Percentiles rank a stretch among this genome's conserved stretches.
phyloP scores from a whole-genome alignment of 352 stramenopile genomes.

The Blastocystis sp. region DNA sequence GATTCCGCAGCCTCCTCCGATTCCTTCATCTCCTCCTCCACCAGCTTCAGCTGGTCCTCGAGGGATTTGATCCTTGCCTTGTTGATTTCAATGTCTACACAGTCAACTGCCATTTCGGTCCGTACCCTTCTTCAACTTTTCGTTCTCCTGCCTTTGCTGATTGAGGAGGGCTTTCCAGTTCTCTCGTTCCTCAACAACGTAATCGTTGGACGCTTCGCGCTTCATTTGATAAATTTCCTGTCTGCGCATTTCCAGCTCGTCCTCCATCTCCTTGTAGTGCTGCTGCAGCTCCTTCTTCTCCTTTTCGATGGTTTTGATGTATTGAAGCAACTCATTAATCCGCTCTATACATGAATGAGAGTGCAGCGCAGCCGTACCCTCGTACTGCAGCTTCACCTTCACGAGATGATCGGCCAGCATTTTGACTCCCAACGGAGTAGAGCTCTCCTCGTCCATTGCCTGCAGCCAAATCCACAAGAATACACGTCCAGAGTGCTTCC shows the following conservation, averaged over 20 bases:
- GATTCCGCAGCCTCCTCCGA: neutral
- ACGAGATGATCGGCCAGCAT: constrained; percentile 68
- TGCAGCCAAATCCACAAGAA: neutral
- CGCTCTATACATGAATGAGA: constrained; percentile 20
- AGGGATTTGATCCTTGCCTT: constrained; percentile 29
- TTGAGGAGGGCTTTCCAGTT: constrained; percentile 56
- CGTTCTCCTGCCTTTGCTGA: constrained; percentile 52
- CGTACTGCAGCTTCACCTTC: constrained; percentile 69
- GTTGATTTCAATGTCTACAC: constrained; percentile 55
- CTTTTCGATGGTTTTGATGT: constrained; percentile 58
- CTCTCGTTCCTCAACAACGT: constrained; percentile 61
- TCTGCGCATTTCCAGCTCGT: constrained; percentile 47
- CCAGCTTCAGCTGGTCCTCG: constrained; percentile 28
- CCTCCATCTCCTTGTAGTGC: constrained; percentile 45
- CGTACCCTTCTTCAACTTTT: constrained; percentile 60
- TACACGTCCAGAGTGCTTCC: neutral
- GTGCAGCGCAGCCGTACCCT: neutral
- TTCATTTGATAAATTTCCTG: constrained; percentile 64
- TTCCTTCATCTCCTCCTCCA: constrained; percentile 5
- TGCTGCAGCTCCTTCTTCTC: constrained; percentile 42
- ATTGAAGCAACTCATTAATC: constrained; percentile 61
- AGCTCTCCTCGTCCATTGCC: constrained; percentile 24
- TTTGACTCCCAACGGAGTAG: constrained; percentile 66
- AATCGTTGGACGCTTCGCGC: constrained; percentile 40
- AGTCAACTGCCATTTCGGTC: neutral